A percentile compares a stretch with the other conserved stretches of the same genome.
Conservation (phyloP, 495 filamentous ascomycete species). For the Oidiodendron maius region DNA sequence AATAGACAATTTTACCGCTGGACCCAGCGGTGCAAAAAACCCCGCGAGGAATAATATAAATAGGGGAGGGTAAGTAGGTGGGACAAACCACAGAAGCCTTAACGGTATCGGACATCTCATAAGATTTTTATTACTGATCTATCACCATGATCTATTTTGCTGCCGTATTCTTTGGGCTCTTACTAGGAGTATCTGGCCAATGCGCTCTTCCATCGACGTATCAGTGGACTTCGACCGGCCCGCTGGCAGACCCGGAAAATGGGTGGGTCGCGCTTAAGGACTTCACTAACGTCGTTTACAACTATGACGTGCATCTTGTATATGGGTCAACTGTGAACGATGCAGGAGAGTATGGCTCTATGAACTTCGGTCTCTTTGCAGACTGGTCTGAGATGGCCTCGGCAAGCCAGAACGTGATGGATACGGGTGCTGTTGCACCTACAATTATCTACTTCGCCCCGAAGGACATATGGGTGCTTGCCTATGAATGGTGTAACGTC, state of each 20-base stretch:
- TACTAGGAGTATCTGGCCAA: not conserved
- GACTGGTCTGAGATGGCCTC: constrained; percentile 48
- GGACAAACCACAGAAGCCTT: not conserved
- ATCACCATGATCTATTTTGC: not conserved
- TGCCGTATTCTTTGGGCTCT: not conserved
- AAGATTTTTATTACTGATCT: not conserved
- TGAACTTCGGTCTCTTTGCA: constrained; percentile 48
- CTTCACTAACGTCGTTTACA: constrained; percentile 46
- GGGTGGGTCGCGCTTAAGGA: constrained; percentile 53
- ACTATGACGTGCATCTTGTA: constrained; percentile 19
- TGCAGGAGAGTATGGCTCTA: constrained; percentile 41
- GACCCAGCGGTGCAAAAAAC: too few relatives aligned
- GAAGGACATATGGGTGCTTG: constrained; percentile 52
- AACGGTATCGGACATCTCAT: not conserved
- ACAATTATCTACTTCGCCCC: constrained; percentile 55
- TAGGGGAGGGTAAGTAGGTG: not conserved
- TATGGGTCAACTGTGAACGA: constrained; percentile 20
- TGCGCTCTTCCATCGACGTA: constrained; percentile 51
- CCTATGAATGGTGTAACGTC: constrained; percentile 52
- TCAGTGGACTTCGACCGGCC: constrained; percentile 42
- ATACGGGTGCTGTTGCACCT: constrained; percentile 43
- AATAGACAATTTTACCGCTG: too few relatives aligned
- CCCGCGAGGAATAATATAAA: not conserved
- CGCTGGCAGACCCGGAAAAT: constrained; percentile 40
- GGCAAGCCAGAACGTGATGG: constrained; percentile 47